These are phyloP conservation scores for Lantana camara DNA, from an alignment of 257 asterid genomes.

Conservation along the genomic window DNA sequence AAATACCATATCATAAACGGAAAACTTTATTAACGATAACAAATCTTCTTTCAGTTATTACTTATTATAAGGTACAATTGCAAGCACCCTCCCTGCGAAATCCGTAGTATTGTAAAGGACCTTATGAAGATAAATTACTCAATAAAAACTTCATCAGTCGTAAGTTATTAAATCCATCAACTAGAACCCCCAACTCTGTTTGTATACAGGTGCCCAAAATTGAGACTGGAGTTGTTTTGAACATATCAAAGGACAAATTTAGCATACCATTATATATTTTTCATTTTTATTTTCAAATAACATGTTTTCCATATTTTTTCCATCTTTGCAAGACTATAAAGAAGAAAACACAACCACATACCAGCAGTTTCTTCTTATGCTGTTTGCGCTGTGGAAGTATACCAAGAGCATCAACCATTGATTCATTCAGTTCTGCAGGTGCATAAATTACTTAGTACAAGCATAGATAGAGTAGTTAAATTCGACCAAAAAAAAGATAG, in stretches of 20 bases:
- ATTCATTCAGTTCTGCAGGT: constrained; percentile 86
- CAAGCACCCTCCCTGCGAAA: too few relatives aligned
- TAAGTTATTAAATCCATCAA: too few relatives aligned
- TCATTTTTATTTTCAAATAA: constrained; percentile 1
- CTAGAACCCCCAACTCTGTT: too few relatives aligned
- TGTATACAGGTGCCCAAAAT: too few relatives aligned
- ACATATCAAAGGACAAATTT: too few relatives aligned
- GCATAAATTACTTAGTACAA: constrained; percentile 28
- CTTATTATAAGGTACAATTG: constrained; percentile 3
- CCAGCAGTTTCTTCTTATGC: constrained; percentile 89
- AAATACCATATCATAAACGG: constrained; percentile 16
- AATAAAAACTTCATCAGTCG: too few relatives aligned
- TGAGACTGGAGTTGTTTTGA: too few relatives aligned
- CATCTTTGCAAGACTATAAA: constrained; percentile 7
- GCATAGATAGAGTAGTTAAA: constrained; percentile 31
- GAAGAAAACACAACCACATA: constrained; percentile 42
- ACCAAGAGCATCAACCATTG: constrained; percentile 96
- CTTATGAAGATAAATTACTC: too few relatives aligned
- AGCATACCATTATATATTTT: background rate
- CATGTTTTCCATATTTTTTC: background rate
- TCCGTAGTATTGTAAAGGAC: too few relatives aligned
- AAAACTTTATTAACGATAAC: background rate
- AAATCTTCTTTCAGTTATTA: background rate
- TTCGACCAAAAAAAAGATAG: too few relatives aligned
- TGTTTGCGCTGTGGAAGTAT: constrained; percentile 97